Base-by-base conservation (phyloP, 140 eudicot genomes). In the Cichorium intybus region DNA sequence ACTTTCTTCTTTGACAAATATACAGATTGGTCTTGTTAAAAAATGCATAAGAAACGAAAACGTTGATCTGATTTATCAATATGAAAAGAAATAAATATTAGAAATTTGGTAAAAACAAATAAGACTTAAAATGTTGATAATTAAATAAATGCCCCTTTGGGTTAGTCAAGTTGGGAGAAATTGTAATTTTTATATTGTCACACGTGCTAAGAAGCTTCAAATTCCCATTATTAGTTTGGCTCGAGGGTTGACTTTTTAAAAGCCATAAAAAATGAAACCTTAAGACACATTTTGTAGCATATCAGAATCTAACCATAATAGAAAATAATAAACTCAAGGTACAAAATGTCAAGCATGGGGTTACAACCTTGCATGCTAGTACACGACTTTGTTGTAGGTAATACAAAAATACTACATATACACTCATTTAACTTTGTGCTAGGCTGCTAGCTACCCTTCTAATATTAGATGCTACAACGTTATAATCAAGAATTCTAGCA, bases 201-300 rank as follows among this genome's bases (percentile, higher is more conserved):
- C 64, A 75, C 71, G 69, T 68, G 80, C 41, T 37, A 47, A 68
- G 60, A 68, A 69, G 60, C 70, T 68, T 60, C 80, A 59, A 16
- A 22, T 52, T 75, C 71, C 65, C 62, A 60, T 58, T 64, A 62
- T 75, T 75, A 69, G 80, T 70, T n/a, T n/a, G 77, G 81, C 77
- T 76, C 81, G 81, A 76, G 76, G 60, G 81, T 70, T 63, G 33
- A 70, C 77, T 18, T 75, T 58, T 46, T 39, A 4, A 59, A 67
- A 59, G 65, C 59, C 70, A 24, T 24, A 67, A 66, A 48, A 59
- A 49, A 47, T 46, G 34, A 66, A 27, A 45, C 15, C 9, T 58
- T 57, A 48, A 50, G 60, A 54, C 54, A 55, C 71, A 62, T 56
- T 24, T 34, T 39, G 41, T 53, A 68, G 27, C 28, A 54, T 31